Base-by-base conservation (phyloP, 495 filamentous ascomycete species). In the Trichoderma reesei region DNA sequence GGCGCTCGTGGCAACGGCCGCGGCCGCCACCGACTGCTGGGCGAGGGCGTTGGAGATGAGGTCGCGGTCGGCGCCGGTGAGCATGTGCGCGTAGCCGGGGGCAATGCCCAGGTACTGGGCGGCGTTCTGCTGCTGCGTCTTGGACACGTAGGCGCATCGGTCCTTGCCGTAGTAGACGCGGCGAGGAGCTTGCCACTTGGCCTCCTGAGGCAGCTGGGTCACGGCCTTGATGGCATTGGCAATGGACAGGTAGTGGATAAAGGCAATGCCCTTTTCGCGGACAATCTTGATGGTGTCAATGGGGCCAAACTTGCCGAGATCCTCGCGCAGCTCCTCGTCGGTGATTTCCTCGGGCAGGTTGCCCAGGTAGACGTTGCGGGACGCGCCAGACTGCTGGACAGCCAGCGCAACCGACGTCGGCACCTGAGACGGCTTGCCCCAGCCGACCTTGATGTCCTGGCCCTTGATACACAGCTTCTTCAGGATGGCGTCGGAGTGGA, bases 171-270 rank as follows among this genome's bases (percentile, higher is more conserved):
- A 98, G 80, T 96, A 98, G 11, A 98, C 95, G 46, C 94, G 89
- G 63, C 90, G 87, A 38, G 94, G 94, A 4, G 92, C 82, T 72
- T 96, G 93, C 94, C 94, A 98, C 76, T 96, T 96, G 3, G 88
- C 77, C 76, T 98, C 94, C 77, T 97, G 95, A 36, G 94, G 94
- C 37, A 98, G 82, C 73, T 98, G 94, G 39, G 91, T 85, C 42
- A 98, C 94, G n/a, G 94, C 94, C 79, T 98, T 98, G 82, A 98
- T 95, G 51, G 94, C 94, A 73, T 98, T 96, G 68, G 90, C 89
- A 73, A 98, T 96, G 31, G 94, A 98, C 67, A 98, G 79, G 80
- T 96, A 98, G 72, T 98, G 94, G 60, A 98, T 89, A 74, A 98
- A 98, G 13, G 91, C 94, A 79, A 98, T 98, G 61, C 88, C 90